A percentile compares a stretch with the other conserved stretches of the same genome.
phyloP scores from a whole-genome alignment of 2,329 filamentous ascomycete species.

The Atkinsonella hypoxylon region DNA sequence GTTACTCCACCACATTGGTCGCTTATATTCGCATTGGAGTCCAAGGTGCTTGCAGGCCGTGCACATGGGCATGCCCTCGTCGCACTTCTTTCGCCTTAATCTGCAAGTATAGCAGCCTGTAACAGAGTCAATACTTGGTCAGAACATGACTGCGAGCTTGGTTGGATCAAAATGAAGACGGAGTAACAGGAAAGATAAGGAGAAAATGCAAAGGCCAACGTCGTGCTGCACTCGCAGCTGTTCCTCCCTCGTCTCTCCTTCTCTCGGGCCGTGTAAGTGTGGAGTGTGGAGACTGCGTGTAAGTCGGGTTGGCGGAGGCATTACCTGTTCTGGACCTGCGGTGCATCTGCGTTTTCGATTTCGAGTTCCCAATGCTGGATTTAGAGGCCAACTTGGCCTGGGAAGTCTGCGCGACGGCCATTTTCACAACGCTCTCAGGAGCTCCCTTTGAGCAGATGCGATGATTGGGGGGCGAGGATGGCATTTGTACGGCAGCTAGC shows the following conservation, averaged over 20 bases:
- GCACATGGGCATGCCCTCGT: constrained; percentile 51
- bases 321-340: constrained; percentile 84
- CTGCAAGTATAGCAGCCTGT: constrained; percentile 58
- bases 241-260: no score
- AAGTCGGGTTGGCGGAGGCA: constrained; percentile 3
- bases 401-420: constrained; percentile 47
- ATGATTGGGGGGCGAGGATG: constrained; percentile 51
- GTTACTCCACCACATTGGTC: constrained; percentile 96
- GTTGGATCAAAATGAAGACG: no score
- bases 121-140: not conserved
- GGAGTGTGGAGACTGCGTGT: not conserved
- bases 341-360: constrained; percentile 77
- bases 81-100: constrained; percentile 57
- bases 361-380: constrained; percentile 41
- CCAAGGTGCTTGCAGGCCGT: constrained; percentile 62
- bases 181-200: no score
- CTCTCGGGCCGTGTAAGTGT: no score
- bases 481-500: constrained; percentile 38
- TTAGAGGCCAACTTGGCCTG: constrained; percentile 49
- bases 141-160: no score
- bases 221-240: no score
- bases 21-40: constrained; percentile 88
- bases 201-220: no score
- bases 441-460: constrained; percentile 37
- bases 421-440: constrained; percentile 37